These are phyloP conservation scores for Ceratobasidium sp. DNA, from an alignment of 1,284 basidiomycete species.

Conservation along the genomic window DNA sequence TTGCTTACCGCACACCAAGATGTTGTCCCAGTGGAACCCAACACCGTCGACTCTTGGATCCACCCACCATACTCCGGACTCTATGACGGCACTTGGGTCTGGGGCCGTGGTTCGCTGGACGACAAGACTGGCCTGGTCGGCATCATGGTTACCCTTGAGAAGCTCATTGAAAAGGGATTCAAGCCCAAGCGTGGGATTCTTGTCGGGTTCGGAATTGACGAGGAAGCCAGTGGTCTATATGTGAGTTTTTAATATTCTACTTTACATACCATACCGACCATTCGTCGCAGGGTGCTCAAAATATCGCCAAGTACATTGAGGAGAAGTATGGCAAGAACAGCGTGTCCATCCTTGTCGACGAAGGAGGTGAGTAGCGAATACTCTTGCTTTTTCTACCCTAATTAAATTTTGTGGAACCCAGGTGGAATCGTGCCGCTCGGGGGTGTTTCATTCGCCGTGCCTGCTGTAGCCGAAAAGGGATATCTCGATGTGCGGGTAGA, in stretches of 20 bases:
- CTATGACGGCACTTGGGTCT: constrained; percentile 60
- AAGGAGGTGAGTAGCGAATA: constrained; percentile 48
- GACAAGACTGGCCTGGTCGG: constrained; percentile 55
- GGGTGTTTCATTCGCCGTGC: constrained; percentile 55
- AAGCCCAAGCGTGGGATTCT: constrained; percentile 58
- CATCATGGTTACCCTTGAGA: constrained; percentile 53
- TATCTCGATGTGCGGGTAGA: constrained; percentile 47
- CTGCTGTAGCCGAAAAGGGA: constrained; percentile 61
- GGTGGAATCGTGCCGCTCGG: constrained; percentile 52
- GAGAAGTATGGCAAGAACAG: constrained; percentile 55
- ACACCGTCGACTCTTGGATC: constrained; percentile 60
- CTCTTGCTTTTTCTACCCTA: neutral
- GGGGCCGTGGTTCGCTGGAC: constrained; percentile 61
- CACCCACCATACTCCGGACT: constrained; percentile 61
- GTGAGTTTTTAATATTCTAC: constrained; percentile 46
- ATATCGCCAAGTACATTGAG: constrained; percentile 52
- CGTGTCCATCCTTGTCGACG: constrained; percentile 59
- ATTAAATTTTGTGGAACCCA: constrained; percentile 47
- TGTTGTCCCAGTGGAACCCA: constrained; percentile 61
- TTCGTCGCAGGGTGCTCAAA: constrained; percentile 52
- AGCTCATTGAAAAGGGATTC: constrained; percentile 58
- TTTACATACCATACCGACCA: neutral
- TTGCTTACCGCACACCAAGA: constrained; percentile 60
- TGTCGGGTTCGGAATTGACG: constrained; percentile 62
- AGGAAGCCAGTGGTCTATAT: constrained; percentile 55